Percentiles rank a stretch among this genome's conserved stretches.
phyloP scores from a whole-genome alignment of 305 asterid genomes.

The Petunia hybrid region DNA sequence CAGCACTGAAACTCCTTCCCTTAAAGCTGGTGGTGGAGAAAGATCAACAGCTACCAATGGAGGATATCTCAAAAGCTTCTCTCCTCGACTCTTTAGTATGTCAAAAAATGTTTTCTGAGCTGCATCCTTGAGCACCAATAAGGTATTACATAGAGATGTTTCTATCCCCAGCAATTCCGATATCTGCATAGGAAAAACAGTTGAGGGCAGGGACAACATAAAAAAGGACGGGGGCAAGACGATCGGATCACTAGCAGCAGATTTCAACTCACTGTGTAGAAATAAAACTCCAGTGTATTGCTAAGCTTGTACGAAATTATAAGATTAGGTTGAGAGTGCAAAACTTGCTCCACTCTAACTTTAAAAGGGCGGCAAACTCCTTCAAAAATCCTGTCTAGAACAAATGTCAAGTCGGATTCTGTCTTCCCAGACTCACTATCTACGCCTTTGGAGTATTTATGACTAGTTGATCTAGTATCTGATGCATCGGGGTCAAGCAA shows the following conservation, averaged over 20 bases:
- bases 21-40: conserved; percentile 95
- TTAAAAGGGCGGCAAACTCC: conserved; percentile 99
- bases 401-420: conserved; percentile 90
- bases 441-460: conserved; percentile 54
- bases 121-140: conserved; percentile 94
- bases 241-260: conserved; percentile 4
- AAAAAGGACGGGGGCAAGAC: conserved; percentile 30
- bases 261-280: conserved; percentile 83
- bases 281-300: conserved; percentile 93
- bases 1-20: conserved; percentile 86
- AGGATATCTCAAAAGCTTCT: conserved; percentile 94
- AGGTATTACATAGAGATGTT: conserved; percentile 87
- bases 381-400: conserved; percentile 93
- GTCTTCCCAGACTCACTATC: conserved; percentile 67
- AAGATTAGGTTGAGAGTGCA: conserved; percentile 96
- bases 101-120: conserved; percentile 90
- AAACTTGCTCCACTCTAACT: conserved; percentile 98
- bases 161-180: conserved; percentile 93
- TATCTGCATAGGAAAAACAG: conserved; percentile 56
- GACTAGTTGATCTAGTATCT: conserved; percentile 80
- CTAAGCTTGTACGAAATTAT: conserved; percentile 87
- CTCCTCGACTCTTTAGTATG: conserved; percentile 91
- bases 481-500: conserved; percentile 89
- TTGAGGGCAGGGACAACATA: conserved; percentile 34
- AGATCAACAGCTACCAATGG: conserved; percentile 92